Percentiles rank a stretch among this genome's conserved stretches.
phyloP scores from a whole-genome alignment of 179 eudicot species.

The Beta lomatogona region DNA sequence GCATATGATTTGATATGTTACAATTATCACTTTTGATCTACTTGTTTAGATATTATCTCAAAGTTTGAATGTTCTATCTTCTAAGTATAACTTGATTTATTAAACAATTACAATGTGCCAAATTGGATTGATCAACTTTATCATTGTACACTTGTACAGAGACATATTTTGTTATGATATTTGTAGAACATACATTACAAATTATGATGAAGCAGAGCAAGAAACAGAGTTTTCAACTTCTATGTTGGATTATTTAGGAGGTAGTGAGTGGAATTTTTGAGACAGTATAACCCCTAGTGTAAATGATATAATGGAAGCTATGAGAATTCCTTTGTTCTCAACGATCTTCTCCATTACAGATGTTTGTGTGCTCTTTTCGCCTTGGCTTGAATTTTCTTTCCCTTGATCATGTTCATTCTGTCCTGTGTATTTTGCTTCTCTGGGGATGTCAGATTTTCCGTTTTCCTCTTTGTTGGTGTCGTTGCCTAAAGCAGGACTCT shows the following conservation, averaged over 20 bases:
- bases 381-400: conserved; percentile 3
- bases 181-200: conserved; percentile 1
- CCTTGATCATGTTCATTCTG: neutral
- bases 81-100: neutral
- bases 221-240: neutral
- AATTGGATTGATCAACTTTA: no score
- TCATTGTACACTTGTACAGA: neutral
- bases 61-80: neutral
- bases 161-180: neutral
- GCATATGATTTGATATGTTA: neutral
- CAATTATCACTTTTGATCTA: neutral
- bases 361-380: neutral
- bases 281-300: conserved; percentile 38
- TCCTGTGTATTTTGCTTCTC: neutral
- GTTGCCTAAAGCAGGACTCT: no score
- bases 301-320: conserved; percentile 37
- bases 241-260: conserved; percentile 13
- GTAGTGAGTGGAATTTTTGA: conserved; percentile 27
- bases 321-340: conserved; percentile 31
- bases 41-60: neutral
- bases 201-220: neutral
- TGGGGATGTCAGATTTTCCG: neutral
- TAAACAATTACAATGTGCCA: neutral
- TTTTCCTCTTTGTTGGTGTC: neutral
- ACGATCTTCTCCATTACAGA: conserved; percentile 27